phyloP scores from a whole-genome alignment of 306 rosid genomes.

The Lathyrus sativus region DNA sequence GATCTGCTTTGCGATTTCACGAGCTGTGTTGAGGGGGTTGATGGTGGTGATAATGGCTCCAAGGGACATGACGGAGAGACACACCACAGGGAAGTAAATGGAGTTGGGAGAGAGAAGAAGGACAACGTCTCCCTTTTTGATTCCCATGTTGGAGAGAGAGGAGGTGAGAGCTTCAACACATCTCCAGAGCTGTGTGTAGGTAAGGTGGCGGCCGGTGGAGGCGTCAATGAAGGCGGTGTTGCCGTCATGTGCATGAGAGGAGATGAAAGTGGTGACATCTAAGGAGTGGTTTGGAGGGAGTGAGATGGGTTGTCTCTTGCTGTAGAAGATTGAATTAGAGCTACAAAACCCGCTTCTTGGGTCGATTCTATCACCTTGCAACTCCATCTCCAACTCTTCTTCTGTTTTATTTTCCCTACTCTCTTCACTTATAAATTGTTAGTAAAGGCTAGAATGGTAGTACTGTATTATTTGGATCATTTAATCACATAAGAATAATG shows the following conservation, averaged over 20 bases:
- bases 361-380: slow-evolving; percentile 30
- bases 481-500: too few species aligned
- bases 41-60: slow-evolving; percentile 91
- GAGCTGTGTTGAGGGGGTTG: slow-evolving; percentile 79
- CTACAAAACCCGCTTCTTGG: slow-evolving; percentile 66
- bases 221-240: slow-evolving; percentile 74
- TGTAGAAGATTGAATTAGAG: slow-evolving; percentile 63
- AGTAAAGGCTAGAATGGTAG: too few species aligned
- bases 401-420: not conserved
- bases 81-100: slow-evolving; percentile 72
- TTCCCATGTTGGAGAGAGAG: slow-evolving; percentile 62
- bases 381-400: not conserved
- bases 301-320: slow-evolving; percentile 59
- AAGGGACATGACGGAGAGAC: slow-evolving; percentile 81
- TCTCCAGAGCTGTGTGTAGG: slow-evolving; percentile 64
- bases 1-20: slow-evolving; percentile 79
- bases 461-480: too few species aligned
- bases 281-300: slow-evolving; percentile 61
- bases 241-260: slow-evolving; percentile 75
- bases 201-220: slow-evolving; percentile 65
- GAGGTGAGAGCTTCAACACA: slow-evolving; percentile 60
- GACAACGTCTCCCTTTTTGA: slow-evolving; percentile 71
- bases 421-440: too few species aligned
- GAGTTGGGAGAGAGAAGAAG: slow-evolving; percentile 86
- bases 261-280: slow-evolving; percentile 79